A percentile compares a stretch with the other conserved stretches of the same genome.
Evolutionary conservation across 2,329 filamentous ascomycete genomes (phyloP).

Genomic region (Helotiales sp.): DNA sequence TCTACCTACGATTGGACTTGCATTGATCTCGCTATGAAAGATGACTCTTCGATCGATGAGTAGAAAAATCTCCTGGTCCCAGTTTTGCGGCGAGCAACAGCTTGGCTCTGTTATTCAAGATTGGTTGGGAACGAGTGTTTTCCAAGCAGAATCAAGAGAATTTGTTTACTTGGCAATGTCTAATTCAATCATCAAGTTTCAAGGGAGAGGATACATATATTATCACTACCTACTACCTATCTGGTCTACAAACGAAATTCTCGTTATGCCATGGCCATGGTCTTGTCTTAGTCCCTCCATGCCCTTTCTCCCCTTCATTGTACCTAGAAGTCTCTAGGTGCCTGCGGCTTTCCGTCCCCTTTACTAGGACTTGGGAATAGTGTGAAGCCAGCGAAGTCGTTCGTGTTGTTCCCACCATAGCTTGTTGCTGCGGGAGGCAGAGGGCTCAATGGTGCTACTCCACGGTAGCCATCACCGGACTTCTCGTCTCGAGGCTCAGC

Average conservation of each 20-base stretch:
- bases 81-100: not conserved
- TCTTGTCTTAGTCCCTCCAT: not conserved
- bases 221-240: constrained; percentile 13
- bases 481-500: constrained; percentile 2
- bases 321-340: constrained; percentile 16
- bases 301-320: not conserved
- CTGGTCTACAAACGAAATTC: constrained; percentile 6
- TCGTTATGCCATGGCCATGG: not conserved
- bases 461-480: not conserved
- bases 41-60: too few species aligned
- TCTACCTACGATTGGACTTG: too few species aligned
- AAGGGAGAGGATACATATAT: constrained; percentile 5
- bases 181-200: not conserved
- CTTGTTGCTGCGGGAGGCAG: constrained; percentile 6
- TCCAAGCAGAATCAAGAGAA: not conserved
- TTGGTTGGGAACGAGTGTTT: not conserved
- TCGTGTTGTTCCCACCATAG: not conserved
- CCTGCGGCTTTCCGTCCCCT: not conserved
- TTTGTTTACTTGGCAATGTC: not conserved
- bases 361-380: constrained; percentile 4
- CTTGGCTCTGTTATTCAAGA: not conserved
- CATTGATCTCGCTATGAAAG: too few species aligned
- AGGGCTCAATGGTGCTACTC: constrained; percentile 12
- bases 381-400: constrained; percentile 3
- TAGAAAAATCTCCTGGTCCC: not conserved